Evolutionary conservation across 1,284 basidiomycete genomes (phyloP).

Genomic region (Phlebopus sp.): DNA sequence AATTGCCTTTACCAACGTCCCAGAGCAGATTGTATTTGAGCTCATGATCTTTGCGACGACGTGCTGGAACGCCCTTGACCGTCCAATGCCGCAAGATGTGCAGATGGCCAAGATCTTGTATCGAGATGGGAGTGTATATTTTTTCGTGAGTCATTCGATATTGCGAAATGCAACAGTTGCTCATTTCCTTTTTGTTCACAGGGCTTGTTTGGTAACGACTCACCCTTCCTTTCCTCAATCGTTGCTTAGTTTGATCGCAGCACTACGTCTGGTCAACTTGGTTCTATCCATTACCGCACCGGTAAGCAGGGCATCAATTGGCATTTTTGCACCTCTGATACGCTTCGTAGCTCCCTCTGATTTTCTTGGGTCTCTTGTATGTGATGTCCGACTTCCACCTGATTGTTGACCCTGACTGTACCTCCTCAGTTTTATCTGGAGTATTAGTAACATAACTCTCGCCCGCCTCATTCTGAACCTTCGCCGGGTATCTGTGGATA

Average conservation of each 20-base stretch:
- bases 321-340: neutral
- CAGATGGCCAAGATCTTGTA: slow-evolving; percentile 30
- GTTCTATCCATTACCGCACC: slow-evolving; percentile 24
- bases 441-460: slow-evolving; percentile 35
- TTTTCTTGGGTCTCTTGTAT: slow-evolving; percentile 31
- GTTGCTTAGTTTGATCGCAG: slow-evolving; percentile 16
- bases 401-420: slow-evolving; percentile 2
- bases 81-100: slow-evolving; percentile 25
- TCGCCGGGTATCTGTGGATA: slow-evolving; percentile 22
- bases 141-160: slow-evolving; percentile 33
- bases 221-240: neutral
- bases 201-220: slow-evolving; percentile 27
- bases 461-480: slow-evolving; percentile 38
- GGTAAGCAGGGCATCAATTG: slow-evolving; percentile 19
- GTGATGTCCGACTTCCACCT: slow-evolving; percentile 4
- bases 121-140: slow-evolving; percentile 37
- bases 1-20: neutral
- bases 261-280: slow-evolving; percentile 31
- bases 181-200: slow-evolving; percentile 11
- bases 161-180: neutral
- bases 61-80: slow-evolving; percentile 36
- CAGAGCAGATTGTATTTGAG: slow-evolving; percentile 36
- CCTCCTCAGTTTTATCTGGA: slow-evolving; percentile 39
- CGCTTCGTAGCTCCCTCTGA: slow-evolving; percentile 22
- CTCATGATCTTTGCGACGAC: slow-evolving; percentile 35